Base-by-base conservation (phyloP, 352 stramenopile species). In the Phytophthora brassicae region DNA sequence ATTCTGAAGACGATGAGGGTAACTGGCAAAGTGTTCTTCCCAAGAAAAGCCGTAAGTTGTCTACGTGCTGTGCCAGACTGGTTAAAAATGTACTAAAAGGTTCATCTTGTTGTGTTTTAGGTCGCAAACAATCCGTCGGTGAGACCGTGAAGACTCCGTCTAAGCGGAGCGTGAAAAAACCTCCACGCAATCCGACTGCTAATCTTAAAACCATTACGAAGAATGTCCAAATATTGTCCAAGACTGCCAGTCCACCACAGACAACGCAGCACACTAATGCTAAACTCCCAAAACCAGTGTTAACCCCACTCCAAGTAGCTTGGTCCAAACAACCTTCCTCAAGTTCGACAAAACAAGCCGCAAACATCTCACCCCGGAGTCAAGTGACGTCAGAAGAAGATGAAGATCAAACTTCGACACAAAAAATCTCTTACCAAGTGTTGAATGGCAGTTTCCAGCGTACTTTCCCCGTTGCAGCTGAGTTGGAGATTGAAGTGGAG, bases 401-500 rank as follows among this genome's bases (percentile, higher is more conserved):
- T 20, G 47, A 68, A 60, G 35, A 47, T 9, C 31, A 66, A 11
- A 31, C 13, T 28, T 24, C 28, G 5, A 45, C 42, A 11, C 65
- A 65, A 7, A 46, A 11, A 2, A 58, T 70, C 13, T 78, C 72
- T 8, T 92, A 89, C 49, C 68, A 84, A 6, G 54, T 66, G 17
- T 52, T 92, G 56, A 87, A 79, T 39, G 49, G 54, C 13, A 70
- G 74, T 14, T 92, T 92, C 43, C 69, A 88, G 43, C 69, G 65
- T 17, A 85, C 68, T 43, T 92, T 89, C 63, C 83, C 86, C 3
- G 73, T 95, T 60, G 78, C 84, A 33, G 74, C 70, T 6, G 83
- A 93, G 20, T 72, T 94, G 46, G 86, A 89, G 28, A 84, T 95
- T 48, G 60, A 70, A 7, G 79, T 94, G 17, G 81, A 90, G 45